phyloP scores from a whole-genome alignment of 257 asterid genomes.

The Lycium barbarum region DNA sequence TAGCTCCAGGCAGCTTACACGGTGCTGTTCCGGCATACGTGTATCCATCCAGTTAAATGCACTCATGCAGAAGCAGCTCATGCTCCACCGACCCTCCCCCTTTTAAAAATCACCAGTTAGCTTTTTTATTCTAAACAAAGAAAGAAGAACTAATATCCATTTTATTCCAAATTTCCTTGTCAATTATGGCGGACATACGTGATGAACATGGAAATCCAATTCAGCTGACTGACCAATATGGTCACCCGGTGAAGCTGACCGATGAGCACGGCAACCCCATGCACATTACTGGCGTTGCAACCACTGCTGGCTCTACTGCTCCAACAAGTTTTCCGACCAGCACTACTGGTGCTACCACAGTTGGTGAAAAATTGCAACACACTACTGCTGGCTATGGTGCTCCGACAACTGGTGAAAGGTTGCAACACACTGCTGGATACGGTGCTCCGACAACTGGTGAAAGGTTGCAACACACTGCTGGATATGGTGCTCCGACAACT shows the following conservation, averaged over 20 bases:
- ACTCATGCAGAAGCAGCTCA: conserved; percentile 56
- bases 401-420: not conserved
- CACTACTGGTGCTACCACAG: not conserved
- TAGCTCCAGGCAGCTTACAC: conserved; percentile 32
- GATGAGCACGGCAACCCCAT: conserved; percentile 84
- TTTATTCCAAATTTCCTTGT: not conserved
- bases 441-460: not conserved
- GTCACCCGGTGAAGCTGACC: conserved; percentile 65
- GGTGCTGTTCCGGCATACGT: conserved; percentile 39
- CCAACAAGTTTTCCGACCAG: conserved; percentile 24
- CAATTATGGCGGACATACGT: conserved; percentile 51
- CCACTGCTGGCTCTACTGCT: conserved; percentile 29
- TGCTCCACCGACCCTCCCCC: conserved; percentile 35
- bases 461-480: not conserved
- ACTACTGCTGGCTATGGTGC: not conserved
- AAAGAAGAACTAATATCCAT: not conserved
- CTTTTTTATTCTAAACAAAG: not conserved
- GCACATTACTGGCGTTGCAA: conserved; percentile 76
- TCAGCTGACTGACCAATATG: conserved; percentile 70
- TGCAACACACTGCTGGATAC: no score
- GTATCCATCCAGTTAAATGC: conserved; percentile 33
- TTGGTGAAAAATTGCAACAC: not conserved
- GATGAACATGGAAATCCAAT: conserved; percentile 86
- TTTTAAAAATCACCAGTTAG: conserved; percentile 23
- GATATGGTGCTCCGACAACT: not conserved